These are phyloP conservation scores for Cordyceps javanica DNA, from an alignment of 2,329 filamentous ascomycete genomes.

Conservation along the genomic window DNA sequence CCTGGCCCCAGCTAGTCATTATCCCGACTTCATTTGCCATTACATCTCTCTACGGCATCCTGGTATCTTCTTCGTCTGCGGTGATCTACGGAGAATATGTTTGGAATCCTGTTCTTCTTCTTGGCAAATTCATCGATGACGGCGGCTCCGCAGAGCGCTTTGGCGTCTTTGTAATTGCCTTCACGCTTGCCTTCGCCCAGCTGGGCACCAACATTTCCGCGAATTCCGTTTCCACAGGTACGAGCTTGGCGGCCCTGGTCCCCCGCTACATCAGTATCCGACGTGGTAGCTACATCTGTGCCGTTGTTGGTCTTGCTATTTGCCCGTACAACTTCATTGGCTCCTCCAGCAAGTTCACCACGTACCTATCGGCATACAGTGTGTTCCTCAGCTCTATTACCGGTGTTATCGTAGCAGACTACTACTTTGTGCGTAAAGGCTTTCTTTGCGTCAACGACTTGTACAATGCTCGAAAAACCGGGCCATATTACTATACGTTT, in stretches of 20 bases:
- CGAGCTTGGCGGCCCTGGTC: conserved; percentile 73
- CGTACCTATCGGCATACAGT: conserved; percentile 84
- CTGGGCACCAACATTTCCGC: conserved; percentile 83
- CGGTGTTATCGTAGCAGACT: conserved; percentile 84
- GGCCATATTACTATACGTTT: conserved; percentile 66
- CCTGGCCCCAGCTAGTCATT: conserved; percentile 74
- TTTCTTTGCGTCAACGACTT: conserved; percentile 74
- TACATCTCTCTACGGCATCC: conserved; percentile 79
- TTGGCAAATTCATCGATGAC: conserved; percentile 62
- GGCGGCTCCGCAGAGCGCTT: conserved; percentile 64
- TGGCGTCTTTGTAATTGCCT: conserved; percentile 67
- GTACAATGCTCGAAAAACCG: conserved; percentile 62
- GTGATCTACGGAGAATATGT: conserved; percentile 62
- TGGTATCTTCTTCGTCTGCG: conserved; percentile 66
- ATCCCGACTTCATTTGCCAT: conserved; percentile 68
- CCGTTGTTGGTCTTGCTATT: conserved; percentile 72
- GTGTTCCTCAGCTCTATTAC: conserved; percentile 93
- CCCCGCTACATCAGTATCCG: conserved; percentile 80
- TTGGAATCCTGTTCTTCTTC: conserved; percentile 66
- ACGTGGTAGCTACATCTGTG: conserved; percentile 81
- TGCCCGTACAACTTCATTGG: conserved; percentile 79
- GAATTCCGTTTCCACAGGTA: conserved; percentile 78
- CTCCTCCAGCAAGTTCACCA: conserved; percentile 76
- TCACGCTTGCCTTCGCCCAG: conserved; percentile 70
- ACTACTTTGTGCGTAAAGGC: conserved; percentile 78